These are phyloP conservation scores for Sphaceloma murrayae DNA, from an alignment of 2,329 filamentous ascomycete genomes.

Conservation along the genomic window DNA sequence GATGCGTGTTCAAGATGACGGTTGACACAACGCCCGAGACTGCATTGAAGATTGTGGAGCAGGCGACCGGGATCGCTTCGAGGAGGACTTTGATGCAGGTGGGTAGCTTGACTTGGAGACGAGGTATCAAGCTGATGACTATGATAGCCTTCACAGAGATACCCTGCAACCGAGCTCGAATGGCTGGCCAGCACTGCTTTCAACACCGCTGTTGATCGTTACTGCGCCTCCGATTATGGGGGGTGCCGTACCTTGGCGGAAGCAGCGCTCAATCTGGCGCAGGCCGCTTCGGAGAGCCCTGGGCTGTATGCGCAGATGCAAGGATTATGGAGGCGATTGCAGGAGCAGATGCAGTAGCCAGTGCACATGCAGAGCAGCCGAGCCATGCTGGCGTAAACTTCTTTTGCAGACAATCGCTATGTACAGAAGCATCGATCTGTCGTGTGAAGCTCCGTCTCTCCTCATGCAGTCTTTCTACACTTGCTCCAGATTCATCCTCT, in stretches of 20 bases:
- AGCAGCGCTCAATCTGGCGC: conserved; percentile 53
- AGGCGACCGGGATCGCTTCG: conserved; percentile 47
- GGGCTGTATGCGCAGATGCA: conserved; percentile 32
- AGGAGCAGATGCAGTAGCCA: not conserved
- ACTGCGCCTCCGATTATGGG: conserved; percentile 45
- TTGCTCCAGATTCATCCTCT: conserved; percentile 14
- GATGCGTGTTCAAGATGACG: conserved; percentile 30
- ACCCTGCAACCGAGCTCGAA: conserved; percentile 60
- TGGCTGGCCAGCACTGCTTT: conserved; percentile 64
- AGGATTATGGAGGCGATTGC: conserved; percentile 23
- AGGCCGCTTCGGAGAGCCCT: conserved; percentile 46
- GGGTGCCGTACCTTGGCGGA: conserved; percentile 53
- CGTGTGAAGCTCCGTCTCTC: not conserved
- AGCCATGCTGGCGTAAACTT: not conserved
- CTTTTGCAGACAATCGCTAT: not conserved
- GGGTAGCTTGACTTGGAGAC: not conserved
- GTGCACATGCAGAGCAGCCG: not conserved
- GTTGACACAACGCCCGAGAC: conserved; percentile 32
- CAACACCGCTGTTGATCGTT: conserved; percentile 62
- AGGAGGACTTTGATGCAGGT: conserved; percentile 23
- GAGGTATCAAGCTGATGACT: not conserved
- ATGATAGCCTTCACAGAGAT: conserved; percentile 30
- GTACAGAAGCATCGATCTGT: not conserved
- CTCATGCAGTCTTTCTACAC: not conserved
- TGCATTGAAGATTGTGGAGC: conserved; percentile 50